phyloP scores from a whole-genome alignment of 331 rosid species.

The Saraca asoca region DNA sequence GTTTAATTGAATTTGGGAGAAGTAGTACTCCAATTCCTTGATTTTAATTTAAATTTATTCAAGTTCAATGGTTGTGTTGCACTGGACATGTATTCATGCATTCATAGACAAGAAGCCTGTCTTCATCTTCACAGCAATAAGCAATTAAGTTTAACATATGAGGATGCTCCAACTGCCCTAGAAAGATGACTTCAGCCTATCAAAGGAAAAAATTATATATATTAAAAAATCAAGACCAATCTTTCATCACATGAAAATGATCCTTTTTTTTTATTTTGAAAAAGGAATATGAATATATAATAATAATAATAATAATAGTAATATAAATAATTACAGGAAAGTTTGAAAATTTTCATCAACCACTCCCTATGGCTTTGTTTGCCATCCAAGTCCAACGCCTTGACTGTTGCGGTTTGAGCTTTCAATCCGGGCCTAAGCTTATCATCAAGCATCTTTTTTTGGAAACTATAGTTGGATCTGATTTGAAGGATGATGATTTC shows the following conservation, averaged over 20 bases:
- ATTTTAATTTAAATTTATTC: too few species aligned
- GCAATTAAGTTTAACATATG: slow-evolving; percentile 89
- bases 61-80: too few species aligned
- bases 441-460: slow-evolving; percentile 56
- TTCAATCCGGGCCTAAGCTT: slow-evolving; percentile 56
- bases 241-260: slow-evolving; percentile 5
- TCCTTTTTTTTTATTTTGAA: too few species aligned
- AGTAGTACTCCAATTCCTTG: too few species aligned
- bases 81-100: too few species aligned
- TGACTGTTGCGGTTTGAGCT: slow-evolving; percentile 74
- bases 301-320: too few species aligned
- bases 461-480: slow-evolving; percentile 34
- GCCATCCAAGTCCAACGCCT: slow-evolving; percentile 78
- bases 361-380: slow-evolving; percentile 95
- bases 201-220: too few species aligned
- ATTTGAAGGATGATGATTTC: slow-evolving; percentile 8
- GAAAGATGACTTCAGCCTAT: slow-evolving; percentile 86
- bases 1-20: too few species aligned
- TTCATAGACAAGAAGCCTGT: slow-evolving; percentile 91
- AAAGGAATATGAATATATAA: neutral
- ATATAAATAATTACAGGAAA: neutral
- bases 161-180: slow-evolving; percentile 84
- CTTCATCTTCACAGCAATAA: slow-evolving; percentile 88
- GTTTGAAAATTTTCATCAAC: slow-evolving; percentile 59
- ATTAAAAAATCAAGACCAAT: neutral